Conservation (phyloP, 2,329 filamentous ascomycete species). For the Paecilomyces sp. region DNA sequence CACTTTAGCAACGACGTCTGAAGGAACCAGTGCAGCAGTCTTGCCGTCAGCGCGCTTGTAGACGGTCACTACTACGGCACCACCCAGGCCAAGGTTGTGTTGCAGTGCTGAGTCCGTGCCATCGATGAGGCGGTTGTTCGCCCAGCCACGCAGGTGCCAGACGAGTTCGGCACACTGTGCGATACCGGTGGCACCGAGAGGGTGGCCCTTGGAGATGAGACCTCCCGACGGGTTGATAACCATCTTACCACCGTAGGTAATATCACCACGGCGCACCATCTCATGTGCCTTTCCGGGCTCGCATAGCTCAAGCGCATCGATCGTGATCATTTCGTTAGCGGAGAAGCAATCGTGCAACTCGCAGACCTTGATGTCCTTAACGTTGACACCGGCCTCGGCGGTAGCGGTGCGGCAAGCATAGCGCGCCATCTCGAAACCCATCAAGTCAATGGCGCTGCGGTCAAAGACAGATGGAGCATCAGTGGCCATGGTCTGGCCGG, state of each 20-base stretch:
- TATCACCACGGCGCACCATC: slow-evolving; percentile 76
- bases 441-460: slow-evolving; percentile 72
- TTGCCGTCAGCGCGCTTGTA: slow-evolving; percentile 78
- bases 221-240: slow-evolving; percentile 92
- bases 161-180: slow-evolving; percentile 92
- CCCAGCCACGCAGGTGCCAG: slow-evolving; percentile 94
- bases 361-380: slow-evolving; percentile 70
- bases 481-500: slow-evolving; percentile 80
- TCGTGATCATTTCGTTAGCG: slow-evolving; percentile 84
- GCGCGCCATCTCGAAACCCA: slow-evolving; percentile 81
- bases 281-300: slow-evolving; percentile 82
- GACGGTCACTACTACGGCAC: slow-evolving; percentile 82
- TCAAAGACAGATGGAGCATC: slow-evolving; percentile 76
- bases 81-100: slow-evolving; percentile 88
- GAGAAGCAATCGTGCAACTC: slow-evolving; percentile 97
- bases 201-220: slow-evolving; percentile 92
- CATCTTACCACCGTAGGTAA: slow-evolving; percentile 78
- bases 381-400: slow-evolving; percentile 57
- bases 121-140: slow-evolving; percentile 72
- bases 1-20: slow-evolving; percentile 56
- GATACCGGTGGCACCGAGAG: slow-evolving; percentile 86
- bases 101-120: slow-evolving; percentile 70
- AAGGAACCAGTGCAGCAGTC: slow-evolving; percentile 53
- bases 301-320: slow-evolving; percentile 77
- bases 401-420: slow-evolving; percentile 64